Evolutionary conservation across 768 basidiomycete species (phyloP), one percentile per base, ranked within the genome.

Genomic region (Rhizopogon salebrosus): DNA sequence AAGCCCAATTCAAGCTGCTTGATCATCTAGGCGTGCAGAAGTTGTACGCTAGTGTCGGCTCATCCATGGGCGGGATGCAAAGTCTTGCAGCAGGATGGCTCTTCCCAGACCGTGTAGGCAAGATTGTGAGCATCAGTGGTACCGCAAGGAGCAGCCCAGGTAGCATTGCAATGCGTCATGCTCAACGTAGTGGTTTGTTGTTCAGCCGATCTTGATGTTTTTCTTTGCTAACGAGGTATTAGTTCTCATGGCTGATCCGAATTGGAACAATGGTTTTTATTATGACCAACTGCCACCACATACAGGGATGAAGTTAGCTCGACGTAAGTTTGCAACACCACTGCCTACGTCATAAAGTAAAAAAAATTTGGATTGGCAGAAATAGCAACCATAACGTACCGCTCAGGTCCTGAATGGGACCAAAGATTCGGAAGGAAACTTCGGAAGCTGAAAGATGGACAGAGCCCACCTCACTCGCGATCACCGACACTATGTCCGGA

Each of bases 181-280:
- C 97, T 0, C 97, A 99, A 68, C 73, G 97, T 65, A 97, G 94
- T 71, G 95, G 95, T 93, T 58, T 59, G 86, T 26, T 51, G 9
- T 24, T 26, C 54, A 50, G 43, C 55, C 49, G 49, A 4, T 41
- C 41, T n/a, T 34, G 23, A 22, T 31, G 52, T 3, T 24, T 3
- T 36, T 42, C 41, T 41, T 24, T 37, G n/a, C 16, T 62, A 2
- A 59, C 35, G 40, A 49, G 27, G 26, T 5, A 45, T 22, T 38
- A 98, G 97, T 99, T 16, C 81, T 99, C 49, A 99, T 99, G 97
- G 90, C 95, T 2, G 97, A 99, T 70, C 95, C 95, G 0, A 98
- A 98, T 57, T 99, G 97, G 97, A 99, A 98, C 56, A 86, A 93
- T 34, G 97, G 97, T 4, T 98, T 95, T 70, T 99, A 99, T 67